Conservation (phyloP, 2,329 filamentous ascomycete species). For the Penicillium sp. region DNA sequence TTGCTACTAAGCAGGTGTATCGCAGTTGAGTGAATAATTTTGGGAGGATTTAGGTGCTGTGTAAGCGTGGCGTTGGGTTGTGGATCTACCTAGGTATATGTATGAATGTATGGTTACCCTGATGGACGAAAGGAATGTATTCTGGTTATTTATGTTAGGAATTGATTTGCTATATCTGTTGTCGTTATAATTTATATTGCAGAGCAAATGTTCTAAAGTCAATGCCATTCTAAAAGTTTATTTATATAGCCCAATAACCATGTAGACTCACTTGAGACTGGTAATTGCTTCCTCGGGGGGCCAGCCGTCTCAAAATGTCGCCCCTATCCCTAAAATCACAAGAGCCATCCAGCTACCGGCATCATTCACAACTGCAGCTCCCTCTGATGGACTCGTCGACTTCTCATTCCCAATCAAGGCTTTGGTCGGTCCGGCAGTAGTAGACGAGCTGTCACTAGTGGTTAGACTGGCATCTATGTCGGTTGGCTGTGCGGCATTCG, state of each 20-base stretch:
- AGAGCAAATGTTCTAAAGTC: background rate
- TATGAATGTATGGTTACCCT: background rate
- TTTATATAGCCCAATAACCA: background rate
- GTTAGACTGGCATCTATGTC: background rate
- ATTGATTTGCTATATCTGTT: background rate
- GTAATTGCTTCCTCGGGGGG: background rate
- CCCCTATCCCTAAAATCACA: slow-evolving; percentile 16
- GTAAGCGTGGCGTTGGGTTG: background rate
- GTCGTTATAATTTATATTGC: background rate
- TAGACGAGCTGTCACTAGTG: background rate
- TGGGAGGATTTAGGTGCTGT: background rate
- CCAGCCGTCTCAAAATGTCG: slow-evolving; percentile 1
- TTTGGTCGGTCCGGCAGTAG: slow-evolving; percentile 7
- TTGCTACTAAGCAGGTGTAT: slow-evolving; percentile 27
- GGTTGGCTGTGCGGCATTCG: slow-evolving; percentile 7
- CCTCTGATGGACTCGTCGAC: slow-evolving; percentile 15
- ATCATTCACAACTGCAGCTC: slow-evolving; percentile 14
- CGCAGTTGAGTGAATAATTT: slow-evolving; percentile 5
- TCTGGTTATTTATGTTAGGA: slow-evolving; percentile 5
- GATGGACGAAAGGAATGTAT: slow-evolving; percentile 6
- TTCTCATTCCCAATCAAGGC: slow-evolving; percentile 6
- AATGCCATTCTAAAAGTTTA: background rate
- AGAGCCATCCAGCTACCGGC: slow-evolving; percentile 20
- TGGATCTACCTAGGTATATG: slow-evolving; percentile 1
- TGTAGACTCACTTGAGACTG: background rate